Percentiles rank a stretch among this genome's conserved stretches.
Conservation (phyloP, 805 yeast genomes). For the Candida nonsorbophila region DNA sequence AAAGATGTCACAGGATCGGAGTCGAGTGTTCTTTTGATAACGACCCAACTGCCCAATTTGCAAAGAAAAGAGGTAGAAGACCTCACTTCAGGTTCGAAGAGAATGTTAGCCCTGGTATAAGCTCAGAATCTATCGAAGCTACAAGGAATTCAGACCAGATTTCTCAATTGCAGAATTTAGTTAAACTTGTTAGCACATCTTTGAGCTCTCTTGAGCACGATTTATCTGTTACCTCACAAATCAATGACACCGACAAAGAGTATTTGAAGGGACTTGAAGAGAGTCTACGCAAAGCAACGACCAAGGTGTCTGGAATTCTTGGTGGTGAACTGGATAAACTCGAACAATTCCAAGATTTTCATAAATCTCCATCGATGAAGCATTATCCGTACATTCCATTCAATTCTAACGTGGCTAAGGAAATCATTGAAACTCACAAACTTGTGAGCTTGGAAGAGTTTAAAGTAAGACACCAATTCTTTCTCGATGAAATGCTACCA, state of each 20-base stretch:
- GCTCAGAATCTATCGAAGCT: slow-evolving; percentile 9
- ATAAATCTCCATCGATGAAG: slow-evolving; percentile 6
- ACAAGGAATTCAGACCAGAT: slow-evolving; percentile 10
- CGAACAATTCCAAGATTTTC: slow-evolving; percentile 11
- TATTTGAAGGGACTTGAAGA: slow-evolving; percentile 5
- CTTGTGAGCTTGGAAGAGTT: slow-evolving; percentile 31
- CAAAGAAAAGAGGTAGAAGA: slow-evolving; percentile 27
- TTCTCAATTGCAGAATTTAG: slow-evolving; percentile 9
- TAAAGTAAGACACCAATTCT: slow-evolving; percentile 24
- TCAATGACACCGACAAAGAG: slow-evolving; percentile 4
- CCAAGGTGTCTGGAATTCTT: slow-evolving; percentile 5
- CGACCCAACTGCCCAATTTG: slow-evolving; percentile 45
- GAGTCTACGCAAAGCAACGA: background rate
- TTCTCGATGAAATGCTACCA: slow-evolving; percentile 32
- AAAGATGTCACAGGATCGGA: slow-evolving; percentile 39
- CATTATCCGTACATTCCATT: slow-evolving; percentile 13
- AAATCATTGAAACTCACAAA: slow-evolving; percentile 27
- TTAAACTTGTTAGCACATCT: slow-evolving; percentile 9
- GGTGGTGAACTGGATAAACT: slow-evolving; percentile 3
- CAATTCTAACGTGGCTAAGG: slow-evolving; percentile 18
- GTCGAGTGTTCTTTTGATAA: slow-evolving; percentile 45
- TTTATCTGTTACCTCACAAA: slow-evolving; percentile 4
- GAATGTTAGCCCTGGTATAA: slow-evolving; percentile 9
- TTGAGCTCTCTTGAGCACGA: slow-evolving; percentile 10
- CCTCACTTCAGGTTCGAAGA: slow-evolving; percentile 11